These are phyloP conservation scores for Dentipellis sp. DNA, from an alignment of 768 basidiomycete genomes.

Conservation along the genomic window DNA sequence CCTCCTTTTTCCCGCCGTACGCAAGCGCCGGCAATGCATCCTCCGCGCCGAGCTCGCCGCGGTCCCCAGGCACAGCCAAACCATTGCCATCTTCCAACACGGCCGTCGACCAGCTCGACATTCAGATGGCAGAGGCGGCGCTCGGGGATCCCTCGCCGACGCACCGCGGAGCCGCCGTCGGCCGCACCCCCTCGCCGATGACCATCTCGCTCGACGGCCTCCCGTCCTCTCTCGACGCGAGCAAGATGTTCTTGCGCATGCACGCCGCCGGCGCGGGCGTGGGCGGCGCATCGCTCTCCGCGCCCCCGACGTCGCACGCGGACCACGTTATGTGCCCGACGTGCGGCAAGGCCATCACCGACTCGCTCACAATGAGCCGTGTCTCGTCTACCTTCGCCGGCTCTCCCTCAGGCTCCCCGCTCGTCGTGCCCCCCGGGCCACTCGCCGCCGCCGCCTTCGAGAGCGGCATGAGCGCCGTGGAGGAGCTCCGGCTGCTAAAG, in stretches of 20 bases:
- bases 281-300: constrained; percentile 7
- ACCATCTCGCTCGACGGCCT: constrained; percentile 12
- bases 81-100: background rate
- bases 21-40: background rate
- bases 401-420: constrained; percentile 5
- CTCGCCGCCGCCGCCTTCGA: constrained; percentile 42
- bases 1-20: constrained; percentile 7
- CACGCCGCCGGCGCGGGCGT: background rate
- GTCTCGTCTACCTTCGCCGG: constrained; percentile 2
- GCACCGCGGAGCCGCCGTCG: background rate
- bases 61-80: background rate
- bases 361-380: constrained; percentile 1
- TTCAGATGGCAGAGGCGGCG: constrained; percentile 8
- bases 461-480: constrained; percentile 51
- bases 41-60: background rate
- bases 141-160: background rate
- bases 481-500: constrained; percentile 67
- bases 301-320: constrained; percentile 13
- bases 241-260: background rate
- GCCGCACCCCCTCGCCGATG: constrained; percentile 11
- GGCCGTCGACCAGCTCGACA: constrained; percentile 7
- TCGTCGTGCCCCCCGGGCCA: constrained; percentile 34
- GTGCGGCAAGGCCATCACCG: constrained; percentile 10
- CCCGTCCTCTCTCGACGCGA: constrained; percentile 1
- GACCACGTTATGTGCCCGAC: constrained; percentile 10